A percentile compares a stretch with the other conserved stretches of the same genome.
Evolutionary conservation across 176 grass and related monocot genomes (phyloP).

Genomic region (Carex littledalei): DNA sequence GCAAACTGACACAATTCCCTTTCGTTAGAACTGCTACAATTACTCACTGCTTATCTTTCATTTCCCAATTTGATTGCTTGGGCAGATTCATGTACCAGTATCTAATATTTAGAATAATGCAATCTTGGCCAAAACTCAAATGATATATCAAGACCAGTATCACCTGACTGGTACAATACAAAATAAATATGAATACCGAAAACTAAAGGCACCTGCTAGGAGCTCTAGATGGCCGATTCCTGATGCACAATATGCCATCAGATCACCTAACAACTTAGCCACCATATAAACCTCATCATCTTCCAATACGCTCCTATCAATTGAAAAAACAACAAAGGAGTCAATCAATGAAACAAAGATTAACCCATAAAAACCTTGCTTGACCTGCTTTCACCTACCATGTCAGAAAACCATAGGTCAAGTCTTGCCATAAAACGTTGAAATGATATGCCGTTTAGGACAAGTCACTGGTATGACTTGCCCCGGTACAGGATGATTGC

Average conservation of each 20-base stretch:
- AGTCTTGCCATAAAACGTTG: too few species aligned
- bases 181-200: slow-evolving; percentile 16
- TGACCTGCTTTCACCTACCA: too few species aligned
- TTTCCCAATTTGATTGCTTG: too few species aligned
- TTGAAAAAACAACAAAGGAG: background rate
- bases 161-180: background rate
- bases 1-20: too few species aligned
- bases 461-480: too few species aligned
- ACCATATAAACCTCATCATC: slow-evolving; percentile 79
- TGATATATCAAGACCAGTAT: background rate
- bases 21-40: too few species aligned
- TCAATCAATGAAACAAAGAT: background rate
- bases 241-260: slow-evolving; percentile 81
- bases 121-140: background rate
- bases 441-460: too few species aligned
- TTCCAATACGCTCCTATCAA: slow-evolving; percentile 67
- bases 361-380: too few species aligned
- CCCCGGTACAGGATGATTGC: too few species aligned
- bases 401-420: too few species aligned
- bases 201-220: slow-evolving; percentile 61
- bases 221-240: slow-evolving; percentile 90
- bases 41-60: too few species aligned
- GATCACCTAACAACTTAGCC: slow-evolving; percentile 73
- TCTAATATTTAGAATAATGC: background rate
- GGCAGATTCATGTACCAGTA: background rate